Base-by-base conservation (phyloP, 164 flowering plant species). In the Aristolochia contorta region DNA sequence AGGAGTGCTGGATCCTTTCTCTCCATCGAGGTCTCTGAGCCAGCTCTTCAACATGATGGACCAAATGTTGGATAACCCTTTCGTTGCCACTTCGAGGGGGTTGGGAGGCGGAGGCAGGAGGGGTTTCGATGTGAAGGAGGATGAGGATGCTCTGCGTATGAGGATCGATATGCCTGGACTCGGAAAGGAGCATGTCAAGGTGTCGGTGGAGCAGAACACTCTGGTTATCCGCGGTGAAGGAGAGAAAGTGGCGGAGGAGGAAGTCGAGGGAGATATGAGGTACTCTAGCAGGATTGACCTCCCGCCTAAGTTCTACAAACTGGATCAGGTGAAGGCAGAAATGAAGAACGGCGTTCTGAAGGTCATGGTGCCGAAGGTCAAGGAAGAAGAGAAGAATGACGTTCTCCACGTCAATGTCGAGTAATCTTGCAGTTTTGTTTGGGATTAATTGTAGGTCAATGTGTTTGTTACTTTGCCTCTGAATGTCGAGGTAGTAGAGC, bases 331-430 rank as follows among this genome's bases (percentile, higher is more conserved):
- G 23, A 86, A 75, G 72, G 93, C 91, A 0, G 89, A 89, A 85
- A 89, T 89, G 91, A 86, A 83, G 80, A 86, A 86, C 54, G 96
- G 96, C 0, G 88, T 86, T 3, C 68, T 86, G 55, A 86, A 75
- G 69, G 74, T 86, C 33, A 20, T 58, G 20, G 79, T 89, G 52
- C 88, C 94, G 0, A 89, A 82, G 70, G 79, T 78, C 23, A 84
- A 78, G 74, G 83, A 80, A 30, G 89, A 85, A 10, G 89, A 83
- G 61, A 75, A 79, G 80, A 74, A 66, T 25, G 77, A 84, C 37
- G 84, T 85, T 16, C 48, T 60, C 30, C 77, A 82, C n/a, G 79
- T 87, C 1, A 71, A 73, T 13, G 71, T 87, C 12, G 85, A 80
- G 43, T 87, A 59, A 74, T 27, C 43, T 7, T 53, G 30, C 1